Percentiles rank a stretch among this genome's conserved stretches.
Evolutionary conservation across 345 rosid species (phyloP).

Genomic region (Cardiospermum halicacabum): DNA sequence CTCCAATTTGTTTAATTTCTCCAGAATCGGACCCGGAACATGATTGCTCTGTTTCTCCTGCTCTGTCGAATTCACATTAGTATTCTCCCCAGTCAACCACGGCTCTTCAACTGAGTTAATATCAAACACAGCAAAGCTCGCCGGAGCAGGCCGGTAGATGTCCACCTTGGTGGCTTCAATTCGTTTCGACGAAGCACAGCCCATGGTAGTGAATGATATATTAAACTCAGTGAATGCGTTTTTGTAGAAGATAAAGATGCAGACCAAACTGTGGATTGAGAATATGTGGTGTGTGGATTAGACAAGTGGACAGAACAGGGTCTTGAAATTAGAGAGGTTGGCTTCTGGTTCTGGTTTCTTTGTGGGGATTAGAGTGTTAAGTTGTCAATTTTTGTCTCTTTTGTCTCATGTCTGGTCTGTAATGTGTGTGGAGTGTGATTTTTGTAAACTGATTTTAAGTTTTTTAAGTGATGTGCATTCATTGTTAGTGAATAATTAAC

Average conservation of each 20-base stretch:
- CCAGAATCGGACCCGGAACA: constrained; percentile 40
- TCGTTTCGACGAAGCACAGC: constrained; percentile 70
- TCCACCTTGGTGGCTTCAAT: constrained; percentile 50
- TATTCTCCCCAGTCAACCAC: constrained; percentile 40
- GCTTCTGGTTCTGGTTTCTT: background rate
- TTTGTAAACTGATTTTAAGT: background rate
- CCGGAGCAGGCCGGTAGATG: constrained; percentile 66
- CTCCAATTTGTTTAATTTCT: constrained; percentile 51
- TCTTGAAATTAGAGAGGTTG: background rate
- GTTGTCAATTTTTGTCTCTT: background rate
- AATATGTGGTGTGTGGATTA: constrained; percentile 7
- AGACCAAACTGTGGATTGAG: too few species aligned
- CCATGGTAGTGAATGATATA: too few species aligned
- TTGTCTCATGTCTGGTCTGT: background rate
- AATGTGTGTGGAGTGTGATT: background rate
- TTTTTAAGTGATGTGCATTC: background rate
- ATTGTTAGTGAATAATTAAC: background rate
- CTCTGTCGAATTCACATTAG: constrained; percentile 19
- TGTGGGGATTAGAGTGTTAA: background rate
- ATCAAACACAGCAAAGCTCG: constrained; percentile 78
- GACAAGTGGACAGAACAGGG: background rate
- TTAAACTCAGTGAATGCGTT: too few species aligned
- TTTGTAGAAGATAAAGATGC: too few species aligned
- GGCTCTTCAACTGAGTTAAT: constrained; percentile 81
- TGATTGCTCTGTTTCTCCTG: constrained; percentile 30